Percentiles rank a stretch among this genome's conserved stretches.
Evolutionary conservation across 345 rosid genomes (phyloP).

Genomic region (Sapria himalayana): DNA sequence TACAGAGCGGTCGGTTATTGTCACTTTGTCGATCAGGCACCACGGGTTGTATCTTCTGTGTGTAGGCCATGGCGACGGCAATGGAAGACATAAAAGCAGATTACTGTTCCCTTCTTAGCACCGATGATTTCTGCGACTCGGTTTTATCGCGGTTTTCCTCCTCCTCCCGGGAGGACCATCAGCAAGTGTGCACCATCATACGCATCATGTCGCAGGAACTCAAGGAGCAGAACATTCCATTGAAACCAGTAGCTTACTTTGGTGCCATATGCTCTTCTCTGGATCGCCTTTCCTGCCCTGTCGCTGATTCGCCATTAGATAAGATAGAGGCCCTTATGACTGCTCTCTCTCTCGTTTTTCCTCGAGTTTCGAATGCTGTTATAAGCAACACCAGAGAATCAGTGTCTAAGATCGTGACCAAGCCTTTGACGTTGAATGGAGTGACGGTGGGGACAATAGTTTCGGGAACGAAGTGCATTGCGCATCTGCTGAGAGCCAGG

Average conservation of each 20-base stretch:
- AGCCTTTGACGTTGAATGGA: constrained; percentile 22
- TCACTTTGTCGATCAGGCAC: background rate
- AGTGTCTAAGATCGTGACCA: constrained; percentile 20
- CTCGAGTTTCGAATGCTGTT: constrained; percentile 25
- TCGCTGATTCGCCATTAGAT: constrained; percentile 19
- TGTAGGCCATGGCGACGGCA: background rate
- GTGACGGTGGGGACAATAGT: constrained; percentile 20
- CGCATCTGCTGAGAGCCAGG: constrained; percentile 27
- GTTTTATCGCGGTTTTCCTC: constrained; percentile 28
- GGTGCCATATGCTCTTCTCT: constrained; percentile 44
- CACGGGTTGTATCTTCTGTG: background rate
- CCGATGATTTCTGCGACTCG: constrained; percentile 33
- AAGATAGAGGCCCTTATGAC: constrained; percentile 33
- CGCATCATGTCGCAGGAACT: constrained; percentile 60
- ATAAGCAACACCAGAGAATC: constrained; percentile 33
- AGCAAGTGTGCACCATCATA: constrained; percentile 40
- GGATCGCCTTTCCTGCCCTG: constrained; percentile 25
- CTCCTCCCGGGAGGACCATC: constrained; percentile 36
- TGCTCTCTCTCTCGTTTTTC: constrained; percentile 35
- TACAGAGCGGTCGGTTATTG: background rate
- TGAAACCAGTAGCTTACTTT: constrained; percentile 50
- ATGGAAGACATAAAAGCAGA: constrained; percentile 22
- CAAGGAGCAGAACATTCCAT: constrained; percentile 37
- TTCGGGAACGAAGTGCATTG: constrained; percentile 45
- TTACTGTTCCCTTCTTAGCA: background rate